Conservation (phyloP, 768 basidiomycete genomes). For the Collybiopsis confluens region DNA sequence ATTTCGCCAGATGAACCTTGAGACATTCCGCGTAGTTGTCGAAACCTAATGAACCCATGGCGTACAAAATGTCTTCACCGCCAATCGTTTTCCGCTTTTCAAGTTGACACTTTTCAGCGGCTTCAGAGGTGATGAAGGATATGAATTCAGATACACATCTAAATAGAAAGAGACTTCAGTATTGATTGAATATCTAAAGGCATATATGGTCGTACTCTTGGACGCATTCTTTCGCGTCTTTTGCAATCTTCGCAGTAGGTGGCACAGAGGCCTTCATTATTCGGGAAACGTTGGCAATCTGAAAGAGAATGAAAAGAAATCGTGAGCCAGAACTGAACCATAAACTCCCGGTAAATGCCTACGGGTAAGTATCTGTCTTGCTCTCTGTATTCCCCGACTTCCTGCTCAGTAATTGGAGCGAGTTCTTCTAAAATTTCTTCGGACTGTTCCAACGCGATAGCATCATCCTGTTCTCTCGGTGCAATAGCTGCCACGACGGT, state of each 20-base stretch:
- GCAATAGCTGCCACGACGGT: constrained; percentile 1
- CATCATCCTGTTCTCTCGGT: constrained; percentile 18
- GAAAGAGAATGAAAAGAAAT: background rate
- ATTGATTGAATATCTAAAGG: background rate
- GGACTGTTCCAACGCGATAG: constrained; percentile 27
- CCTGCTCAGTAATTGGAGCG: constrained; percentile 82
- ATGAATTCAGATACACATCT: constrained; percentile 95
- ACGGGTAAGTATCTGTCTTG: constrained; percentile 96
- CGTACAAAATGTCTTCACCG: constrained; percentile 94
- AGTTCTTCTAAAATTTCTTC: constrained; percentile 47
- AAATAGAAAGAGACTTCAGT: background rate
- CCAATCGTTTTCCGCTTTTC: constrained; percentile 99
- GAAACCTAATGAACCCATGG: constrained; percentile 90
- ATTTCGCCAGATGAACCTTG: constrained; percentile 88
- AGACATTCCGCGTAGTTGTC: constrained; percentile 92
- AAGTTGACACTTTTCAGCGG: constrained; percentile 88
- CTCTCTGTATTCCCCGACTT: constrained; percentile 91
- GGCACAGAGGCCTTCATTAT: constrained; percentile 96
- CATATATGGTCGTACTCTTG: constrained; percentile 51
- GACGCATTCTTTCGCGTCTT: constrained; percentile 97
- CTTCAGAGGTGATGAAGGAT: constrained; percentile 95
- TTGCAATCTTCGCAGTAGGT: constrained; percentile 89
- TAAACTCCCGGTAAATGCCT: constrained; percentile 22
- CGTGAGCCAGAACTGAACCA: background rate
- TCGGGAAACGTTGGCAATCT: constrained; percentile 98